Evolutionary conservation across 345 rosid genomes (phyloP).

Genomic region (Gossypium anomalum): DNA sequence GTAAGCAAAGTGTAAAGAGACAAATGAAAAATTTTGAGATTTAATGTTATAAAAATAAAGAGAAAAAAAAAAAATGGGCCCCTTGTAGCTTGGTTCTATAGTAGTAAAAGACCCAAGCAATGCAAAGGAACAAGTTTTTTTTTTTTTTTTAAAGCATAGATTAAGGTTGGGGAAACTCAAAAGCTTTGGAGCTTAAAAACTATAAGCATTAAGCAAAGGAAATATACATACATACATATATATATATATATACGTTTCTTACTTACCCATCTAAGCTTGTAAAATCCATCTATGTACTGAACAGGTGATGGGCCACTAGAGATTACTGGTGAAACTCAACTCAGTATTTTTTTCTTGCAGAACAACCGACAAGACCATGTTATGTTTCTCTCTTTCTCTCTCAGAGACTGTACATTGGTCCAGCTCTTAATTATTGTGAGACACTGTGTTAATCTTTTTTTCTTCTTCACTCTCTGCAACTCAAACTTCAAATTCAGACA

Average conservation of each 20-base stretch:
- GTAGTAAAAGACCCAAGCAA: background rate
- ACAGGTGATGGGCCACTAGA: conserved; percentile 10
- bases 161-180: background rate
- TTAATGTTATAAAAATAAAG: background rate
- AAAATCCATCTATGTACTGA: conserved; percentile 22
- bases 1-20: conserved; percentile 24
- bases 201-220: too few species aligned
- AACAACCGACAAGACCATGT: conserved; percentile 43
- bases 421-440: conserved; percentile 34
- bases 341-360: background rate
- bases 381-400: conserved; percentile 24
- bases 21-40: background rate
- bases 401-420: conserved; percentile 41
- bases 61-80: conserved; percentile 16
- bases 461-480: background rate
- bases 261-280: conserved; percentile 26
- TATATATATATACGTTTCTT: conserved; percentile 20
- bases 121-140: background rate
- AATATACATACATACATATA: too few species aligned
- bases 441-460: background rate
- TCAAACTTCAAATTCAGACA: background rate
- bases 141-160: background rate
- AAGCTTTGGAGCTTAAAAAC: background rate
- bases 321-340: conserved; percentile 7
- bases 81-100: background rate